Percentiles rank a stretch among this genome's conserved stretches.
These are phyloP conservation scores for Dissoconium aciculare DNA, from an alignment of 2,329 filamentous ascomycete genomes.

Conservation along the genomic window DNA sequence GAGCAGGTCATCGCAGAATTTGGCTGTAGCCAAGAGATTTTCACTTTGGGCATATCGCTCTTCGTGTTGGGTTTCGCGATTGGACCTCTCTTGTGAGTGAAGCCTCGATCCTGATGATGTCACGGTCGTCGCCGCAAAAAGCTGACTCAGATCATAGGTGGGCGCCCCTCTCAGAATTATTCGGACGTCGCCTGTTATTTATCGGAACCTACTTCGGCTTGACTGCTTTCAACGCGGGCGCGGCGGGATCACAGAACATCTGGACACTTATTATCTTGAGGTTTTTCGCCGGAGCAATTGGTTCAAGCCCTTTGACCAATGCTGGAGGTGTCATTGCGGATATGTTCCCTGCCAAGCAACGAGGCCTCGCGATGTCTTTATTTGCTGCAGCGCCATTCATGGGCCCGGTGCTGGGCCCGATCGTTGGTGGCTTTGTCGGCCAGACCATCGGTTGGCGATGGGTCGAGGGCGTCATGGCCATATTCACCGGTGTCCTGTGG, in stretches of 20 bases:
- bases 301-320: conserved; percentile 31
- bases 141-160: conserved; percentile 45
- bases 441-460: conserved; percentile 51
- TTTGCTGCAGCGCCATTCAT: conserved; percentile 55
- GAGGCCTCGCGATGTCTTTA: conserved; percentile 41
- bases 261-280: conserved; percentile 31
- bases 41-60: conserved; percentile 47
- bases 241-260: conserved; percentile 32
- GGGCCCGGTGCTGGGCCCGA: conserved; percentile 48
- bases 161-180: conserved; percentile 48
- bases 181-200: conserved; percentile 31
- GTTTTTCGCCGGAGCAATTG: conserved; percentile 32
- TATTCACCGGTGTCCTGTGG: conserved; percentile 49
- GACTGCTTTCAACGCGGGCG: conserved; percentile 29
- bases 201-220: conserved; percentile 24
- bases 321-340: conserved; percentile 35
- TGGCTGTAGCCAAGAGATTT: conserved; percentile 36
- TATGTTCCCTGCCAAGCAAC: conserved; percentile 29
- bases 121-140: conserved; percentile 15
- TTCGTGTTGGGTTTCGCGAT: conserved; percentile 49
- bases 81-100: conserved; percentile 25
- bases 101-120: neutral
- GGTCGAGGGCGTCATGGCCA: conserved; percentile 48
- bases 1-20: conserved; percentile 42
- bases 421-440: conserved; percentile 51